phyloP scores from a whole-genome alignment of 306 rosid species.

The Urtica urens region DNA sequence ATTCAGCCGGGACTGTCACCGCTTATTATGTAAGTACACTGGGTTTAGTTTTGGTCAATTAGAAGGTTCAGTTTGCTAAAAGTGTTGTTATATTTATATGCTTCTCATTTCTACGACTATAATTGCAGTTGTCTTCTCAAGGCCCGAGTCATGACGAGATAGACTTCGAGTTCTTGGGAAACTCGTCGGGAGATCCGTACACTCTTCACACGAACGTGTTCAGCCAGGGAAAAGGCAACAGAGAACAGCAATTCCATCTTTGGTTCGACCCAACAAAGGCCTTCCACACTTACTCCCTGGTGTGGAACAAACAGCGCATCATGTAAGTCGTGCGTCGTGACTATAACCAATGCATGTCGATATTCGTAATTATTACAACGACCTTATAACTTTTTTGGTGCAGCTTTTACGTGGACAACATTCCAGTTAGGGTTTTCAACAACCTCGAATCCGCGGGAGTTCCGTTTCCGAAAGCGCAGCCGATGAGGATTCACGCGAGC shows the following conservation, averaged over 20 bases:
- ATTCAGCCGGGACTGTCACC: slow-evolving; percentile 33
- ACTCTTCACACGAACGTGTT: slow-evolving; percentile 28
- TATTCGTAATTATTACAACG: no score
- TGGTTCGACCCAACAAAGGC: slow-evolving; percentile 36
- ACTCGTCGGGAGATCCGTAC: slow-evolving; percentile 26
- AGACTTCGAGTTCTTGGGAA: slow-evolving; percentile 35
- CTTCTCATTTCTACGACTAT: no score
- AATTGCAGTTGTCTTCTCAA: slow-evolving; percentile 23
- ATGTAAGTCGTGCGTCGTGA: slow-evolving; percentile 24
- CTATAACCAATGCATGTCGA: no score
- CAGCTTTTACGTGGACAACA: slow-evolving; percentile 25
- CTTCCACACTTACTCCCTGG: slow-evolving; percentile 26
- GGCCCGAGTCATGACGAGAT: slow-evolving; percentile 29
- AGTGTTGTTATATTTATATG: background rate
- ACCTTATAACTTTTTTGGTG: no score
- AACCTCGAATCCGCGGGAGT: slow-evolving; percentile 25
- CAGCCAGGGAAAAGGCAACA: slow-evolving; percentile 26
- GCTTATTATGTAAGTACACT: slow-evolving; percentile 22
- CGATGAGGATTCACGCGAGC: slow-evolving; percentile 29
- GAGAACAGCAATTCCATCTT: slow-evolving; percentile 32
- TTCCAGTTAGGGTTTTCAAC: slow-evolving; percentile 32
- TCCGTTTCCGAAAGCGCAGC: slow-evolving; percentile 26
- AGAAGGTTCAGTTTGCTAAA: no score
- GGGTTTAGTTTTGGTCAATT: background rate
- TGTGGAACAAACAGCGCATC: slow-evolving; percentile 27